phyloP scores from a whole-genome alignment of 1,284 basidiomycete species.

The Rhodofomes roseus region DNA sequence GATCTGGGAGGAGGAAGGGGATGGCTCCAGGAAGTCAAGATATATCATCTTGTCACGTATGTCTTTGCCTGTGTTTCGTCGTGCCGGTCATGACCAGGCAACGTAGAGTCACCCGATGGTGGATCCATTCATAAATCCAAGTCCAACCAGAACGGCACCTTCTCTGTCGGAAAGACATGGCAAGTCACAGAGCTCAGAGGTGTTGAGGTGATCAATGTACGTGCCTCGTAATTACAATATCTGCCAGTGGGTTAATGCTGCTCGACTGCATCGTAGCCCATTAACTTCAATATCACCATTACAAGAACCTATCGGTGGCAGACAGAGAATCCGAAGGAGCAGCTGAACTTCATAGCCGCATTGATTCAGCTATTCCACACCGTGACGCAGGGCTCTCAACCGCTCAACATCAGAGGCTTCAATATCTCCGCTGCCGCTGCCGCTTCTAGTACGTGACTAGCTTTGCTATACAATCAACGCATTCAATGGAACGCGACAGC shows the following conservation, averaged over 20 bases:
- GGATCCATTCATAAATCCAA: conserved; percentile 95
- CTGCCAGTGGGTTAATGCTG: background rate
- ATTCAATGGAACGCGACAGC: conserved; percentile 16
- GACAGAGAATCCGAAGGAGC: conserved; percentile 72
- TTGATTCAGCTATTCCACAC: conserved; percentile 68
- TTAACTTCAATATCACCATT: conserved; percentile 75
- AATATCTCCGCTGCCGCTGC: conserved; percentile 34
- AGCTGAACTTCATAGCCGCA: conserved; percentile 67
- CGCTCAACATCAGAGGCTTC: conserved; percentile 55
- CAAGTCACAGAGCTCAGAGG: conserved; percentile 76
- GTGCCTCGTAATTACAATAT: background rate
- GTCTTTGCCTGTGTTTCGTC: conserved; percentile 31
- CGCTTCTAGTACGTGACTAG: conserved; percentile 30
- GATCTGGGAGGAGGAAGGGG: conserved; percentile 83
- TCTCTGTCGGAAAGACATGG: conserved; percentile 99
- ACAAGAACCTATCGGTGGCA: conserved; percentile 86
- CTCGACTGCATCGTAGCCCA: conserved; percentile 17
- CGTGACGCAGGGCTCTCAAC: conserved; percentile 46
- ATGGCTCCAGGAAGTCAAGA: conserved; percentile 71
- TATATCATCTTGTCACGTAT: conserved; percentile 86
- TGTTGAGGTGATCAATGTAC: conserved; percentile 68
- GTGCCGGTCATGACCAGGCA: conserved; percentile 11
- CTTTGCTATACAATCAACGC: background rate
- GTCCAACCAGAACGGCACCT: conserved; percentile 90
- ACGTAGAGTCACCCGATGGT: conserved; percentile 59